Conservation (phyloP, 2,329 filamentous ascomycete genomes). For the Xylaria sp. region DNA sequence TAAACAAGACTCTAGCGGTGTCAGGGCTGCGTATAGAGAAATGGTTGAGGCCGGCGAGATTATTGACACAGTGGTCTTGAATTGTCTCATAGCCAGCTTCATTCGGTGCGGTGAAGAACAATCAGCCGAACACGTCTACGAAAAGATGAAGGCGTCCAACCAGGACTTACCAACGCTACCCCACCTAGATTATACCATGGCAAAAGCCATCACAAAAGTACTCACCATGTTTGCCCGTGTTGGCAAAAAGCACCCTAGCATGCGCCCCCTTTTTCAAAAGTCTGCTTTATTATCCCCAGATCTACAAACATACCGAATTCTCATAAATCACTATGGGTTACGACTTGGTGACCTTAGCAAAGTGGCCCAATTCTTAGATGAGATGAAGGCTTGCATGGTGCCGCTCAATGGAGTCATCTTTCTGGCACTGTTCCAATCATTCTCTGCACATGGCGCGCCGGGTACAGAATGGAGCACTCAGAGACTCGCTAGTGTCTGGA, state of each 20-base stretch:
- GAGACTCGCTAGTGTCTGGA: conserved; percentile 75
- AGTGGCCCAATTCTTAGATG: conserved; percentile 77
- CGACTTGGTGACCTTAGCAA: conserved; percentile 76
- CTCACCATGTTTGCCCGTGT: conserved; percentile 69
- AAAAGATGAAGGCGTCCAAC: conserved; percentile 79
- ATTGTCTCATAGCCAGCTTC: conserved; percentile 84
- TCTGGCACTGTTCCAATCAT: conserved; percentile 84
- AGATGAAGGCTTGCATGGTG: conserved; percentile 79
- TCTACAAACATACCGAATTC: conserved; percentile 79
- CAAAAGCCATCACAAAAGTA: conserved; percentile 63
- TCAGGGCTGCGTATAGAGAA: conserved; percentile 81
- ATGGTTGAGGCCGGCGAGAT: conserved; percentile 89
- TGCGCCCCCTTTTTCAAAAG: conserved; percentile 68
- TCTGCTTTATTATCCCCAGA: conserved; percentile 77
- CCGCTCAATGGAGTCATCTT: conserved; percentile 81
- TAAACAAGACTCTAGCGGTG: conserved; percentile 75
- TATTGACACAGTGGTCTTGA: conserved; percentile 87
- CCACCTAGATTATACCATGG: conserved; percentile 59
- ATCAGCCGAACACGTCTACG: conserved; percentile 83
- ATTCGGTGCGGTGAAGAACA: conserved; percentile 79
- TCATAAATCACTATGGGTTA: conserved; percentile 79
- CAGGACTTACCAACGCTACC: conserved; percentile 54
- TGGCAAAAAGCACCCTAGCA: conserved; percentile 64
- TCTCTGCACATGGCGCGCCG: conserved; percentile 75
- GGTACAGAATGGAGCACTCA: conserved; percentile 77